phyloP scores from a whole-genome alignment of 1,284 basidiomycete genomes.

The Xerocomus amazonicus region DNA sequence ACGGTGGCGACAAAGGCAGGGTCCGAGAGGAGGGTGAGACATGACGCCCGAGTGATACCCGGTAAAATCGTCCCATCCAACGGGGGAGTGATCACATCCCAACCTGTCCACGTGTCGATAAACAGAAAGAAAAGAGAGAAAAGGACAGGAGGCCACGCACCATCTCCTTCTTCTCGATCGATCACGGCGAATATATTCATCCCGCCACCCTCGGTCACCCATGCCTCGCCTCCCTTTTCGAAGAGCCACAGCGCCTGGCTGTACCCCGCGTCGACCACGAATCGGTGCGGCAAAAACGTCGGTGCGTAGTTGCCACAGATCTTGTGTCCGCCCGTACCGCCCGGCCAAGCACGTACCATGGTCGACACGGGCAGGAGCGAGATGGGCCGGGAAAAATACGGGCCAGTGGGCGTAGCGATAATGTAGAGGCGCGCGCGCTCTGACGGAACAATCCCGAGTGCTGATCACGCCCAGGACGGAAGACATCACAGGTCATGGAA shows the following conservation, averaged over 20 bases:
- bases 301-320: constrained; percentile 72
- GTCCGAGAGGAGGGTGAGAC: constrained; percentile 55
- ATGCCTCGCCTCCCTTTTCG: constrained; percentile 23
- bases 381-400: constrained; percentile 72
- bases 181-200: constrained; percentile 68
- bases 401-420: constrained; percentile 63
- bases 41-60: constrained; percentile 73
- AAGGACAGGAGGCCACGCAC: constrained; percentile 16
- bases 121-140: no score
- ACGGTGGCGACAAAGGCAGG: constrained; percentile 9
- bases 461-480: constrained; percentile 21
- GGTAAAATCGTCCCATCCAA: constrained; percentile 75
- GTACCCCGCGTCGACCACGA: constrained; percentile 67
- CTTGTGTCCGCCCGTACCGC: constrained; percentile 68
- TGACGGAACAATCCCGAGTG: constrained; percentile 66
- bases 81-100: constrained; percentile 70
- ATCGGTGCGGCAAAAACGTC: constrained; percentile 59
- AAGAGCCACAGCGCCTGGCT: constrained; percentile 61
- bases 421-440: constrained; percentile 71
- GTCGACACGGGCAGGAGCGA: constrained; percentile 68
- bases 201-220: constrained; percentile 48
- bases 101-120: constrained; percentile 36
- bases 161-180: constrained; percentile 42
- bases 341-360: constrained; percentile 80
- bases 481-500: no score